Evolutionary conservation across 2,329 filamentous ascomycete genomes (phyloP), one percentile per base, ranked within the genome.

Genomic region (Alternaria novae-zelandiae): DNA sequence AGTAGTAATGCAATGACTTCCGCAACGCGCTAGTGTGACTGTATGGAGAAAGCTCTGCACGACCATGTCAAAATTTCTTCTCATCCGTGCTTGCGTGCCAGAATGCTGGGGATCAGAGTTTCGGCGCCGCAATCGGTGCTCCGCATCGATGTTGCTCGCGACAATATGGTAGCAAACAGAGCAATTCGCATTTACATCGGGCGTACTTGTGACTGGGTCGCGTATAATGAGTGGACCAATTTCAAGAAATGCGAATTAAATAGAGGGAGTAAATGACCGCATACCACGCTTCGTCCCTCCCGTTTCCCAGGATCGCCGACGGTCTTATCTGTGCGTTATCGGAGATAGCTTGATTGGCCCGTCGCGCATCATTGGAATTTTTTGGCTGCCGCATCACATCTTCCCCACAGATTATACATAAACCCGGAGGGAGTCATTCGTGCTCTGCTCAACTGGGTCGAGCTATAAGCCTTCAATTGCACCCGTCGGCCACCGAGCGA

Each of bases 401-500:
- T 71, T 72, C 76, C 74, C 76, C 75, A 72, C 76, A 71, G 71
- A 67, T 63, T 65, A 59, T 53, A 65, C 70, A 75, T 68, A 71
- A 71, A 69, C 66, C 67, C 66, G 63, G 66, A 73, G 57, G 70
- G 69, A 73, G 72, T 74, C 69, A 69, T 63, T 70, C 50, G 64
- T 57, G 69, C 65, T 67, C 70, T 75, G 68, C 71, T 70, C 67
- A 64, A 59, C 62, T 68, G 71, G 72, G 71, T 69, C 53, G 66
- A 75, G 73, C 72, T 76, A 69, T 69, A 70, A 68, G 66, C 63
- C 63, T 68, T 69, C 74, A 75, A 78, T 78, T 75, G 70, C 67
- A 60, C 62, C 55, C 57, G 59, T 59, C 59, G 63, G 58, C 59
- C 66, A 66, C 65, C 61, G 59, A 64, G 67, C 70, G 64, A 67